phyloP scores from a whole-genome alignment of 495 filamentous ascomycete species.

The Hypoxylon cercidicola region DNA sequence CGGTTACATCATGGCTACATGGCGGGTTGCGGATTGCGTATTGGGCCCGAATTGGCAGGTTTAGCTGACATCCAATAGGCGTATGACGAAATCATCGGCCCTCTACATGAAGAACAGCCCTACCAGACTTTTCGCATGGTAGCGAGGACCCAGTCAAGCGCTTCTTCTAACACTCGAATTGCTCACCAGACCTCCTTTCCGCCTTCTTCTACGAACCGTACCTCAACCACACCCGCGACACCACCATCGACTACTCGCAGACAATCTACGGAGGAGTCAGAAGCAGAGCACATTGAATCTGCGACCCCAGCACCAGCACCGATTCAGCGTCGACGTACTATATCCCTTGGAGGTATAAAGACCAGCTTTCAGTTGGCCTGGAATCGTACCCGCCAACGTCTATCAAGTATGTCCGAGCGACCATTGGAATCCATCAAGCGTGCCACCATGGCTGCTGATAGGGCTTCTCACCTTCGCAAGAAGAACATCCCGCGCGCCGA shows the following conservation, averaged over 20 bases:
- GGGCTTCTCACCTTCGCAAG: constrained; percentile 68
- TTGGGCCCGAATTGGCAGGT: constrained; percentile 1
- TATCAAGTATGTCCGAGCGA: constrained; percentile 65
- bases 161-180: no score
- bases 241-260: no score
- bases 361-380: not conserved
- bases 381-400: constrained; percentile 13
- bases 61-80: constrained; percentile 13
- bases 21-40: constrained; percentile 25
- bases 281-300: no score
- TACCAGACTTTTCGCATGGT: not conserved
- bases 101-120: constrained; percentile 14
- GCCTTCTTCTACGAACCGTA: no score
- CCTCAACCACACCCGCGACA: no score
- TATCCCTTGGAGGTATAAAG: not conserved
- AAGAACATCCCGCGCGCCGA: constrained; percentile 76
- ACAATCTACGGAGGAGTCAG: no score
- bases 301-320: not conserved
- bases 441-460: constrained; percentile 69
- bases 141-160: no score
- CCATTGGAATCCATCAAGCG: constrained; percentile 70
- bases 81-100: constrained; percentile 17
- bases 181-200: not conserved
- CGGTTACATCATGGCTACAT: constrained; percentile 39
- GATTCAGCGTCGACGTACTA: not conserved